Conservation (phyloP, 306 rosid species). For the Comarum palustre region DNA sequence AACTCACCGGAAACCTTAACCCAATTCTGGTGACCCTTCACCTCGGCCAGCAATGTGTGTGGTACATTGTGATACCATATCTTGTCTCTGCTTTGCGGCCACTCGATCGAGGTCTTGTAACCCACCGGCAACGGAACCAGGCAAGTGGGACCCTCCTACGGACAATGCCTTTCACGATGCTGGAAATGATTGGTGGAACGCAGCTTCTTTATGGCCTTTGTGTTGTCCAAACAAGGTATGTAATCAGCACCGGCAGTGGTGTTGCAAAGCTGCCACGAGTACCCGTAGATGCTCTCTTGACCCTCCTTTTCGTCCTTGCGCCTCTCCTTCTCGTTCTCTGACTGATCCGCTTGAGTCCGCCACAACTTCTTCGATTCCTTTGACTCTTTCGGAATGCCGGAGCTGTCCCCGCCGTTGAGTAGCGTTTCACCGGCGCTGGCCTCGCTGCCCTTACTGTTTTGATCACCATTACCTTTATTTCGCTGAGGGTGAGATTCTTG, state of each 20-base stretch:
- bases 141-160: slow-evolving; percentile 76
- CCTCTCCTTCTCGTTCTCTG: slow-evolving; percentile 65
- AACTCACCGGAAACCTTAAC: slow-evolving; percentile 84
- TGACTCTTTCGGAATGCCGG: slow-evolving; percentile 47
- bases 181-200: slow-evolving; percentile 56
- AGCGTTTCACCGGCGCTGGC: slow-evolving; percentile 28
- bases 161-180: slow-evolving; percentile 92
- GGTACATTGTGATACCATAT: slow-evolving; percentile 89
- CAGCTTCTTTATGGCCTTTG: slow-evolving; percentile 52
- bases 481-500: background rate
- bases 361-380: slow-evolving; percentile 60
- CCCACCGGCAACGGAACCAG: slow-evolving; percentile 59
- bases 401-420: slow-evolving; percentile 22
- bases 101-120: slow-evolving; percentile 51
- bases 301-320: slow-evolving; percentile 50
- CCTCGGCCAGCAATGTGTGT: slow-evolving; percentile 63
- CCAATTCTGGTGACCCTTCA: slow-evolving; percentile 98
- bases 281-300: slow-evolving; percentile 33
- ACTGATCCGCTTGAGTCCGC: slow-evolving; percentile 71
- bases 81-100: slow-evolving; percentile 88
- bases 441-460: slow-evolving; percentile 22
- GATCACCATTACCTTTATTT: slow-evolving; percentile 11
- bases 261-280: slow-evolving; percentile 65
- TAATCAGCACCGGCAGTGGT: slow-evolving; percentile 66
- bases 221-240: slow-evolving; percentile 91